Conservation (phyloP, 2,329 filamentous ascomycete genomes). For the Phyllosticta capitalensis region DNA sequence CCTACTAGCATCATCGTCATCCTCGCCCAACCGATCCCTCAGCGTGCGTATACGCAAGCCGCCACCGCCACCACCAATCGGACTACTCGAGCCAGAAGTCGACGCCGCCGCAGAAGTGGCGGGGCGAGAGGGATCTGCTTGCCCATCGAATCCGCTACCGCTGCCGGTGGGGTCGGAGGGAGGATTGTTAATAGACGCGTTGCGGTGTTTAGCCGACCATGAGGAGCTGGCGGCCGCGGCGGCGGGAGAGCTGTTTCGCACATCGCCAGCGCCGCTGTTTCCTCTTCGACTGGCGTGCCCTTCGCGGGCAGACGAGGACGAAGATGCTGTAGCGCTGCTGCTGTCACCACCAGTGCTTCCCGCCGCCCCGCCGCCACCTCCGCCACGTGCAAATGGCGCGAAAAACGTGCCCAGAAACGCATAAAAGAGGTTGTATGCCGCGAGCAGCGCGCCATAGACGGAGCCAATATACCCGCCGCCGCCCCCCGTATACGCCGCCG, state of each 20-base stretch:
- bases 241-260: not conserved
- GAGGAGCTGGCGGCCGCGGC: not conserved
- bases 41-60: slow-evolving; percentile 35
- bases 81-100: not conserved
- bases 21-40: slow-evolving; percentile 31
- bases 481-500: slow-evolving; percentile 38
- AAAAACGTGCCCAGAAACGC: slow-evolving; percentile 9
- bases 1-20: slow-evolving; percentile 1
- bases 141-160: slow-evolving; percentile 17
- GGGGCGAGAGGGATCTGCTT: slow-evolving; percentile 10
- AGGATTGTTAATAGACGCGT: slow-evolving; percentile 16
- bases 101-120: not conserved
- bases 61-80: slow-evolving; percentile 8
- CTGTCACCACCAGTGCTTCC: not conserved
- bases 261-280: too few species aligned
- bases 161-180: too few species aligned
- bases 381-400: slow-evolving; percentile 4
- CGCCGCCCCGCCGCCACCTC: not conserved
- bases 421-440: not conserved
- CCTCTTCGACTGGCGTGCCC: too few species aligned
- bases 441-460: slow-evolving; percentile 9
- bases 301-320: not conserved
- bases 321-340: not conserved
- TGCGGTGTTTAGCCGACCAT: not conserved
- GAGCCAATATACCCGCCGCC: slow-evolving; percentile 13